Base-by-base conservation (phyloP, 2,329 filamentous ascomycete species). In the Xylariaceae sp. region DNA sequence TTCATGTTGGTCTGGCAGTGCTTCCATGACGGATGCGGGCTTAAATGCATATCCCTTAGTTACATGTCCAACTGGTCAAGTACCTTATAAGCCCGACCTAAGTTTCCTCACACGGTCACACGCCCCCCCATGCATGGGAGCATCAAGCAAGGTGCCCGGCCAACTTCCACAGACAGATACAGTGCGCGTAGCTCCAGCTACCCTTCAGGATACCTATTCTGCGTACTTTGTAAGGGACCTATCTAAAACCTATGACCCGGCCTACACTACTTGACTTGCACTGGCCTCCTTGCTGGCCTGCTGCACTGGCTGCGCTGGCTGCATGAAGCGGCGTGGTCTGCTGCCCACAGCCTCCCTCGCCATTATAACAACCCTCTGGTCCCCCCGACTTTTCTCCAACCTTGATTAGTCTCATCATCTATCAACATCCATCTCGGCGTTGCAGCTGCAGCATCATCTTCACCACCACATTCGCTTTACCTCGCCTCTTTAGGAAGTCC, bases 401-500 rank as follows among this genome's bases (percentile, higher is more conserved):
- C 64, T 66, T 66, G 60, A 63, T 64, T 72, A 62, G 30, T 59
- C 52, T 43, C 59, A 65, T 69, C 67, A 68, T 69, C 65, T 64
- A 70, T 66, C 70, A 70, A 60, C 53, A 62, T 47, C 60, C 60
- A 67, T 63, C 55, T 69, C 71, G 71, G 69, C 71, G 63, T 65
- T 65, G 66, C 69, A 64, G 72, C 74, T 72, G 69, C 69, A 70
- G 67, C 68, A 64, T 61, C 65, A 65, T 62, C 58, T 64, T 69
- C 69, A 71, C 70, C 70, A 70, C 69, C 73, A 81, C 79, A 72
- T 73, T 81, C 78, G 77, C 78, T 80, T 77, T 74, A 70, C 68
- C 69, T 70, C 70, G 71, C 66, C 64, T 71, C 70, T 69, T 72
- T 81, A 84, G 84, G 84, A 86, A 86, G 83, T 84, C 84, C 84